phyloP scores from a whole-genome alignment of 495 filamentous ascomycete species.

The Hamigera avellanea region DNA sequence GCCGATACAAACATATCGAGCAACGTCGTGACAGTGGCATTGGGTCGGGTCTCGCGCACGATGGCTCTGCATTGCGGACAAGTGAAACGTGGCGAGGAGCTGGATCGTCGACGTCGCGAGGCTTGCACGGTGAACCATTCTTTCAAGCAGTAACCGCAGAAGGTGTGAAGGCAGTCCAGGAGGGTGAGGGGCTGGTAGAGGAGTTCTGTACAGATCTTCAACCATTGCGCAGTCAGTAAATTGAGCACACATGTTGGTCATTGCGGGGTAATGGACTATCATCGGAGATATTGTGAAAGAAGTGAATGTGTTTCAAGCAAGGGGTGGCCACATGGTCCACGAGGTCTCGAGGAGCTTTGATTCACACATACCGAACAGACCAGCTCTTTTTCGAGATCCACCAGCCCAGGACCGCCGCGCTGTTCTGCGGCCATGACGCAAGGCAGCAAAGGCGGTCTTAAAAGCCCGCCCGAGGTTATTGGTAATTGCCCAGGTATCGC shows the following conservation, averaged over 20 bases:
- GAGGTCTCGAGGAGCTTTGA: too few relatives aligned
- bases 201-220: conserved; percentile 89
- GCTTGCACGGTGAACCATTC: conserved; percentile 74
- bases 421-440: too few relatives aligned
- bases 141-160: conserved; percentile 88
- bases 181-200: conserved; percentile 93
- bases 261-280: conserved; percentile 6
- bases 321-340: too few relatives aligned
- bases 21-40: conserved; percentile 73
- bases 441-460: too few relatives aligned
- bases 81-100: conserved; percentile 50
- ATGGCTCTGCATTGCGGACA: conserved; percentile 86
- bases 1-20: conserved; percentile 64
- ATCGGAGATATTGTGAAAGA: not conserved
- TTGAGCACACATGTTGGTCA: not conserved
- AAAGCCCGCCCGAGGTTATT: too few relatives aligned
- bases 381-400: conserved; percentile 77
- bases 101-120: conserved; percentile 31
- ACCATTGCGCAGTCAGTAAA: conserved; percentile 7
- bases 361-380: conserved; percentile 71
- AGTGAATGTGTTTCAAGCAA: not conserved
- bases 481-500: too few relatives aligned
- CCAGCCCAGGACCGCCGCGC: conserved; percentile 14
- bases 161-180: conserved; percentile 94
- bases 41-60: conserved; percentile 71